Conservation (phyloP, 768 basidiomycete species). For the Thelephora aurantiotincta region DNA sequence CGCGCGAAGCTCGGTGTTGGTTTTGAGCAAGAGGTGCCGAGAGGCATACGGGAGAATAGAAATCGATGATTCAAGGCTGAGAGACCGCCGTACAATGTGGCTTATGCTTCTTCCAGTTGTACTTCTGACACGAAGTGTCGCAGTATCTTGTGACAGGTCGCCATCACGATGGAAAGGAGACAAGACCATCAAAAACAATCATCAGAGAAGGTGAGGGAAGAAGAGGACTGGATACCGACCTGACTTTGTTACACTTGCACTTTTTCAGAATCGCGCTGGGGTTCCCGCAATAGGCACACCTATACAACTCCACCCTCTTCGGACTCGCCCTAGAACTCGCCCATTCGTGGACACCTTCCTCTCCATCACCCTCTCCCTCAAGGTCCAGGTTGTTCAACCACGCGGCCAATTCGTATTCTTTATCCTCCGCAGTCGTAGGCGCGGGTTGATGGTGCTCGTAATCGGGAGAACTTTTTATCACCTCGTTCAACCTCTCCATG, state of each 20-base stretch:
- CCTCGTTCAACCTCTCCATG: constrained; percentile 22
- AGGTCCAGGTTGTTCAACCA: constrained; percentile 40
- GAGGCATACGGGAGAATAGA: no score
- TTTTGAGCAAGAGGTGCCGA: no score
- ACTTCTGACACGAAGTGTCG: constrained; percentile 24
- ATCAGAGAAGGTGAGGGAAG: not conserved
- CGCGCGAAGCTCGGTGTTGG: no score
- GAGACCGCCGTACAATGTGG: constrained; percentile 13
- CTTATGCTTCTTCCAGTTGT: constrained; percentile 22
- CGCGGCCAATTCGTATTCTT: constrained; percentile 41
- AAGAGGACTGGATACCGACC: no score
- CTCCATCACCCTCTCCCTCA: constrained; percentile 24
- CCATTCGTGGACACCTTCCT: constrained; percentile 16
- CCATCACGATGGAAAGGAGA: not conserved
- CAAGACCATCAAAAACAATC: not conserved
- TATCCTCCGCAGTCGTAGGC: constrained; percentile 21
- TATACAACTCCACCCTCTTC: constrained; percentile 37
- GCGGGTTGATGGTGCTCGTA: constrained; percentile 12
- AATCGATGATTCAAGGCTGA: not conserved
- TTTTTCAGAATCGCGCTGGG: constrained; percentile 43
- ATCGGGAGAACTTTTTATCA: constrained; percentile 14
- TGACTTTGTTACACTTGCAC: constrained; percentile 16
- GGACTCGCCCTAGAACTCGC: constrained; percentile 31
- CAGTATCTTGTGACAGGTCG: constrained; percentile 23
- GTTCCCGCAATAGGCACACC: constrained; percentile 52